Evolutionary conservation across 2,329 filamentous ascomycete species (phyloP), one percentile per base, ranked within the genome.

Genomic region (Fusarium compactum): DNA sequence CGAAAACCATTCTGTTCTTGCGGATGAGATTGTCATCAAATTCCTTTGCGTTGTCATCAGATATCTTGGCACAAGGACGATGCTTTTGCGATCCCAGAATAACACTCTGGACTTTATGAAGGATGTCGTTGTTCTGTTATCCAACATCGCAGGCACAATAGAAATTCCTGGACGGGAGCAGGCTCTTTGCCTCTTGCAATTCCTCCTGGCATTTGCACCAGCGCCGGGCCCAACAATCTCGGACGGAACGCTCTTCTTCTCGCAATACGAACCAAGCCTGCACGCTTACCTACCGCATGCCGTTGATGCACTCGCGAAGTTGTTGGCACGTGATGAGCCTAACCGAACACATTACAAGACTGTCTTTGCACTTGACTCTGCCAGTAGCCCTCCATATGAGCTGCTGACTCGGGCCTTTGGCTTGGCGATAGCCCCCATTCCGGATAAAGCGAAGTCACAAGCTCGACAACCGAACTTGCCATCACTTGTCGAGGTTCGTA

Each of bases 21-120:
- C 93, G 1, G 92, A 94, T 58, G 87, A 94, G 55, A 82, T 88
- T 8, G 90, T 98, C 20, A 86, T 98, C 76, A 94, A 92, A 73
- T 94, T 98, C 75, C 83, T 98, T 11, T 94, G 93, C 62, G 90
- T 90, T 47, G 88, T 95, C 6, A 94, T 98, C 68, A 87, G 94
- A 64, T 93, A 96, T 71, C 85, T 98, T 16, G 96, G 95, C 30
- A 98, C 95, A 6, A 91, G 94, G 16, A 94, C 94, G 73, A 93
- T 95, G 86, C 86, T 98, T 30, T 83, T 98, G 44, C 90, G 94
- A 41, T 93, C 90, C 6, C 88, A 96, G 71, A 85, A 88, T 76
- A 97, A 98, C 80, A 96, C 92, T 1, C 84, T 98, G 71, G 96
- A 99, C 80, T 95, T 98, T 75, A 97, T 98, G 93, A 99, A 99